A percentile compares a stretch with the other conserved stretches of the same genome.
Conservation (phyloP, 169 alveolate species). For the Plasmodium chabaudi region DNA sequence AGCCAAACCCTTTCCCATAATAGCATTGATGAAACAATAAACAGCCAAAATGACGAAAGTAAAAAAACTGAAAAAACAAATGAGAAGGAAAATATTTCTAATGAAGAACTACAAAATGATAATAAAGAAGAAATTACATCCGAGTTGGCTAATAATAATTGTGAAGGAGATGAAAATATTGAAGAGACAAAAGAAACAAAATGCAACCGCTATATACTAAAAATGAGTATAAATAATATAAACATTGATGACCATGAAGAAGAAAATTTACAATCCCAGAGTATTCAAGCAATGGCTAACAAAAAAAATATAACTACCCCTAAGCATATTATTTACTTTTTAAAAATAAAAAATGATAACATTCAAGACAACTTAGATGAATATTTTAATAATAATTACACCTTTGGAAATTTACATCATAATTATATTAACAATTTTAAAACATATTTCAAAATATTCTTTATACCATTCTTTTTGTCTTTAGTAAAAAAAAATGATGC, state of each 20-base stretch:
- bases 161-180: slow-evolving; percentile 5
- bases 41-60: neutral
- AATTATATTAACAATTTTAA: slow-evolving; percentile 73
- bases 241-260: slow-evolving; percentile 17
- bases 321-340: slow-evolving; percentile 29
- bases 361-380: slow-evolving; percentile 58
- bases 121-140: slow-evolving; percentile 5
- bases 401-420: slow-evolving; percentile 58
- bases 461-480: slow-evolving; percentile 63
- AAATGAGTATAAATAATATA: slow-evolving; percentile 45
- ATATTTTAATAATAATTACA: slow-evolving; percentile 65
- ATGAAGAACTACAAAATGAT: slow-evolving; percentile 5
- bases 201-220: slow-evolving; percentile 23
- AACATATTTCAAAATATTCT: slow-evolving; percentile 51
- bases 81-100: slow-evolving; percentile 2
- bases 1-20: slow-evolving; percentile 1
- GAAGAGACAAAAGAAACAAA: neutral
- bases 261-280: slow-evolving; percentile 7
- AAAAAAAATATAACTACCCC: slow-evolving; percentile 4
- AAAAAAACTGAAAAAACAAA: slow-evolving; percentile 22
- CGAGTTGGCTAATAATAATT: neutral
- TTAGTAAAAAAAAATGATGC: slow-evolving; percentile 58
- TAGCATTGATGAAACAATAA: neutral
- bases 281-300: neutral
- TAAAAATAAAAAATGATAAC: slow-evolving; percentile 38